Percentiles rank a stretch among this genome's conserved stretches.
Conservation (phyloP, 495 filamentous ascomycete species). For the Aspergillus sclerotiicarbonarius region DNA sequence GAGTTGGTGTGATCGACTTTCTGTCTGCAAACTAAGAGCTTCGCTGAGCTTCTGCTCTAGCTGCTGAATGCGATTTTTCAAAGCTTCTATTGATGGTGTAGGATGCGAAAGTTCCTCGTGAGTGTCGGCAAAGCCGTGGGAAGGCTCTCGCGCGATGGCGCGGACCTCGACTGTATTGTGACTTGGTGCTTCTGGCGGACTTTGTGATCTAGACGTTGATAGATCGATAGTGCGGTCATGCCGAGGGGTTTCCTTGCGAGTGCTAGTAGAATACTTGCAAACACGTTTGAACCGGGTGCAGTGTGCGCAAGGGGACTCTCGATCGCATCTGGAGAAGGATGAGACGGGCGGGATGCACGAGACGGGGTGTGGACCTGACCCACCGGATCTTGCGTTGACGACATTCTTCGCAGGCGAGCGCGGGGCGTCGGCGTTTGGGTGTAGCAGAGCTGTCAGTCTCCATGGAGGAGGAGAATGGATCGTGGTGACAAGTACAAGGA, state of each 20-base stretch:
- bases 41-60: conserved; percentile 2
- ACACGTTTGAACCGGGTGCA: conserved; percentile 10
- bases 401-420: conserved; percentile 21
- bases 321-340: conserved; percentile 14
- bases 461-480: not conserved
- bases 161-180: not conserved
- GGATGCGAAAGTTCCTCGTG: not conserved
- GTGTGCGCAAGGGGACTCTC: conserved; percentile 18
- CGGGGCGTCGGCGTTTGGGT: conserved; percentile 20
- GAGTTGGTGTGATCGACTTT: not conserved
- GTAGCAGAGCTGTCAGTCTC: not conserved
- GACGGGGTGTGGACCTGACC: not conserved
- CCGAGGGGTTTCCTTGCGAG: not conserved
- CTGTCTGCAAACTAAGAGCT: not conserved
- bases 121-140: not conserved
- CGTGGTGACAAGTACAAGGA: not conserved
- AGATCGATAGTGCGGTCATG: conserved; percentile 1
- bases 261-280: conserved; percentile 34
- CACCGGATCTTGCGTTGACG: conserved; percentile 23
- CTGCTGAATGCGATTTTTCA: not conserved
- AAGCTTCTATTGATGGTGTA: not conserved
- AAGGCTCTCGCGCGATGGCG: not conserved
- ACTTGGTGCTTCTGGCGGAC: not conserved
- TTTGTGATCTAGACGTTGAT: not conserved
- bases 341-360: not conserved